These are phyloP conservation scores for Neofusicoccum cordaticola DNA, from an alignment of 2,329 filamentous ascomycete genomes.

Conservation along the genomic window DNA sequence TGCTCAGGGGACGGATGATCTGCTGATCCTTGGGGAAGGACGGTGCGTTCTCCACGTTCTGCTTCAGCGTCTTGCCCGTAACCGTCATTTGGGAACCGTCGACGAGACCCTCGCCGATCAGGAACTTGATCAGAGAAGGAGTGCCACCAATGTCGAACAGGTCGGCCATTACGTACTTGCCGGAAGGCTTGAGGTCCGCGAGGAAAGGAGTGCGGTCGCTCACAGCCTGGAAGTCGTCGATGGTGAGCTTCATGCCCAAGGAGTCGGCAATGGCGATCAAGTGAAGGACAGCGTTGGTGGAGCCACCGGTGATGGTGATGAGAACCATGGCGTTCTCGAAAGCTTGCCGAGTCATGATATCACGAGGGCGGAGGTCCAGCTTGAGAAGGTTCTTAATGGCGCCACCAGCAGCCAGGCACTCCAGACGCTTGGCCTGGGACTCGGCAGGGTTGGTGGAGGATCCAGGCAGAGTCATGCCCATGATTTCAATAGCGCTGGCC, in stretches of 20 bases:
- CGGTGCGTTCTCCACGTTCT: constrained; percentile 54
- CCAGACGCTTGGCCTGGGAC: constrained; percentile 50
- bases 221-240: constrained; percentile 52
- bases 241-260: constrained; percentile 49
- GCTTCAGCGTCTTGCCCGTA: constrained; percentile 49
- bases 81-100: constrained; percentile 50
- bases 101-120: constrained; percentile 49
- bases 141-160: constrained; percentile 54
- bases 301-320: constrained; percentile 50
- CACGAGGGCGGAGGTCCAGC: constrained; percentile 49
- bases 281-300: constrained; percentile 52
- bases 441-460: constrained; percentile 52
- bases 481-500: constrained; percentile 50
- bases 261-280: constrained; percentile 52
- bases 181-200: constrained; percentile 52
- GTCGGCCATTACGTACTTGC: constrained; percentile 59
- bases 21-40: constrained; percentile 67
- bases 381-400: constrained; percentile 52
- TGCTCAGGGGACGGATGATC: constrained; percentile 65
- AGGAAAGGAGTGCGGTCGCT: constrained; percentile 51
- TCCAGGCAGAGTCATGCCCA: constrained; percentile 51
- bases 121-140: constrained; percentile 49
- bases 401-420: constrained; percentile 49
- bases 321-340: constrained; percentile 53
- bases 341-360: constrained; percentile 49